Evolutionary conservation across 768 basidiomycete genomes (phyloP), one percentile per base, ranked within the genome.

Genomic region (Crucibulum laeve): DNA sequence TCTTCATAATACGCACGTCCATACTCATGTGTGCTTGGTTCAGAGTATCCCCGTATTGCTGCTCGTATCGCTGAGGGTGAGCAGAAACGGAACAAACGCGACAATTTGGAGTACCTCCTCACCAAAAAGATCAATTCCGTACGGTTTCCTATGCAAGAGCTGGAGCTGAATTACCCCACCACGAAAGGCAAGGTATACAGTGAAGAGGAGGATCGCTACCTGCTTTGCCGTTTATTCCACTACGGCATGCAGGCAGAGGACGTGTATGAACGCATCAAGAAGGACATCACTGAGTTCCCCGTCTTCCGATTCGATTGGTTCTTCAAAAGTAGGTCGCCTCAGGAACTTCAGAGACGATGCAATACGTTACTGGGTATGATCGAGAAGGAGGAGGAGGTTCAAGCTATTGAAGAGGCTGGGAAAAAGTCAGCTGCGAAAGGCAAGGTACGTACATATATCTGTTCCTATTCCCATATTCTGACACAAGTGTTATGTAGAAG

Each of bases 231-330:
- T 19, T 65, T 98, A 49, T 80, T 82, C 59, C 81, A 95, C 64
- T 94, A 97, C 52, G 92, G 93, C 18, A 83, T 97, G 75, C 82
- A 84, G 43, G 68, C 76, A 13, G 90, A 90, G 39, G 92, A 96
- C 54, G 87, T 91, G 19, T 96, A 93, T 56, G 95, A 99, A 57
- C 69, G 84, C 42, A 96, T 98, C 67, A 96, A 95, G 77, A 82
- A 85, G 62, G 95, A 98, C 63, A 92, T 98, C 50, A 85, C 82
- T 13, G 94, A 98, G 65, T 97, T 93, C 65, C 94, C 95, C 1
- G 87, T 94, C 11, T 99, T 97, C 70, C 74, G 94, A 17, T 98
- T 98, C 55, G 93, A 97, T 57, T 97, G 93, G 95, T 97, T 96
- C 70, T 87, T 93, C 75, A 94, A 95, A 72, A 91, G 90, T 51